Evolutionary conservation across 2,329 filamentous ascomycete species (phyloP).

Genomic region (Paraphoma sp.): DNA sequence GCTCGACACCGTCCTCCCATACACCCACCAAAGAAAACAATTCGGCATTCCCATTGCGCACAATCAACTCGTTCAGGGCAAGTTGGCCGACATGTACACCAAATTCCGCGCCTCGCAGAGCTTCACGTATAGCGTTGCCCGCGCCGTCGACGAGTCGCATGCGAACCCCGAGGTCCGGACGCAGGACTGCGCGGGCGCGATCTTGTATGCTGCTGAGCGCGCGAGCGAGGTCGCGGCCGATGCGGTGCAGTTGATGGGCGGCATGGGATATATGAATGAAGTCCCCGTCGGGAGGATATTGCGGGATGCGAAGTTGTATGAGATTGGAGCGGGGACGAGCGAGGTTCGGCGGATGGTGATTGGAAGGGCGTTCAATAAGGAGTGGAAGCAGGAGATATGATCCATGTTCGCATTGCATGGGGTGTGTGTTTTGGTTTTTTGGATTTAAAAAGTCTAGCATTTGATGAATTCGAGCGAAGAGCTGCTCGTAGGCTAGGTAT

Average conservation of each 20-base stretch:
- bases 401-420: not conserved
- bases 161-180: constrained; percentile 70
- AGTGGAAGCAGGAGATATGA: constrained; percentile 60
- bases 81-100: constrained; percentile 96
- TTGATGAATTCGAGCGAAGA: too few species aligned
- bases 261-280: constrained; percentile 96
- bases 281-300: constrained; percentile 87
- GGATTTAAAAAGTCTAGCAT: too few species aligned
- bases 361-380: constrained; percentile 87
- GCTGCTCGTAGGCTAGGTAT: too few species aligned
- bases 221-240: constrained; percentile 88
- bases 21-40: constrained; percentile 86
- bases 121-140: constrained; percentile 86
- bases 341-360: constrained; percentile 96
- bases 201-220: constrained; percentile 89
- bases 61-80: constrained; percentile 92
- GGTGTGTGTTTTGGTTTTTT: not conserved
- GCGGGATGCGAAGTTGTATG: constrained; percentile 82
- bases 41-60: constrained; percentile 87
- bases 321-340: constrained; percentile 95
- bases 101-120: constrained; percentile 83
- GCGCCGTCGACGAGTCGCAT: constrained; percentile 67
- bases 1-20: constrained; percentile 85
- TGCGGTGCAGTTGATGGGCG: constrained; percentile 89
- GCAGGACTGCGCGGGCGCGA: constrained; percentile 93